phyloP scores from a whole-genome alignment of 495 filamentous ascomycete genomes.

The Aspergillus olivimuriae region DNA sequence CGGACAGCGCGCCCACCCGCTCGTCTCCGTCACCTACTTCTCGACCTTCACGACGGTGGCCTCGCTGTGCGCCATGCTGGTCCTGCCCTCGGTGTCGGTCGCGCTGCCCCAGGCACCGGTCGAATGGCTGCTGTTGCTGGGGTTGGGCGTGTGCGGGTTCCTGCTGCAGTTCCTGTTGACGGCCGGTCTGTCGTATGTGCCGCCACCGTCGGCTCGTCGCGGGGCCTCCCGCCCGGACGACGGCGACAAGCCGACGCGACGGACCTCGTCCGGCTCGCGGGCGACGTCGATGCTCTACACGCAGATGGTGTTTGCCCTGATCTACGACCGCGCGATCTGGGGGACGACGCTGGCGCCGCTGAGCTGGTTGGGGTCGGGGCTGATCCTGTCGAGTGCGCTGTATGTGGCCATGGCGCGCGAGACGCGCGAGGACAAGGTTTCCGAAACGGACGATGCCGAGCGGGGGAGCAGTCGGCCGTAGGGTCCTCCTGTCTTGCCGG shows the following conservation, averaged over 20 bases:
- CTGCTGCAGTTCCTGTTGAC: slow-evolving; percentile 86
- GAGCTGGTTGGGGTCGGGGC: slow-evolving; percentile 64
- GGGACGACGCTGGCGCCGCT: slow-evolving; percentile 58
- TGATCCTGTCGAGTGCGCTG: slow-evolving; percentile 77
- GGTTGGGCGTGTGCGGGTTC: slow-evolving; percentile 71
- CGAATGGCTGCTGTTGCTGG: slow-evolving; percentile 68
- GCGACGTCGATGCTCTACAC: slow-evolving; percentile 89
- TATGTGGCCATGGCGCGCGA: slow-evolving; percentile 61
- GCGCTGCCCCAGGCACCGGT: slow-evolving; percentile 51
- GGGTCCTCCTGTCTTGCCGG: neutral
- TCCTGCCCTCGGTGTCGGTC: slow-evolving; percentile 53
- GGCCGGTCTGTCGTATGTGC: slow-evolving; percentile 64
- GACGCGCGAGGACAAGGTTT: slow-evolving; percentile 12
- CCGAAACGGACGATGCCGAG: slow-evolving; percentile 4
- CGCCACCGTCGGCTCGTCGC: slow-evolving; percentile 25
- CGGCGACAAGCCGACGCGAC: slow-evolving; percentile 9
- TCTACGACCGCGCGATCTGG: slow-evolving; percentile 75
- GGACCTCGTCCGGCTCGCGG: slow-evolving; percentile 43
- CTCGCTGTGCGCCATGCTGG: slow-evolving; percentile 50
- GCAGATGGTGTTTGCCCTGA: slow-evolving; percentile 86
- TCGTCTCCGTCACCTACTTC: slow-evolving; percentile 87
- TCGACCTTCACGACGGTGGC: slow-evolving; percentile 63
- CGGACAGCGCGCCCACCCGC: slow-evolving; percentile 72
- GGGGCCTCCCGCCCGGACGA: too few relatives aligned
- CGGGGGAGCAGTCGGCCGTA: slow-evolving; percentile 1